A percentile compares a stretch with the other conserved stretches of the same genome.
phyloP scores from a whole-genome alignment of 208 protist species.

The Trypanosoma lewisi region DNA sequence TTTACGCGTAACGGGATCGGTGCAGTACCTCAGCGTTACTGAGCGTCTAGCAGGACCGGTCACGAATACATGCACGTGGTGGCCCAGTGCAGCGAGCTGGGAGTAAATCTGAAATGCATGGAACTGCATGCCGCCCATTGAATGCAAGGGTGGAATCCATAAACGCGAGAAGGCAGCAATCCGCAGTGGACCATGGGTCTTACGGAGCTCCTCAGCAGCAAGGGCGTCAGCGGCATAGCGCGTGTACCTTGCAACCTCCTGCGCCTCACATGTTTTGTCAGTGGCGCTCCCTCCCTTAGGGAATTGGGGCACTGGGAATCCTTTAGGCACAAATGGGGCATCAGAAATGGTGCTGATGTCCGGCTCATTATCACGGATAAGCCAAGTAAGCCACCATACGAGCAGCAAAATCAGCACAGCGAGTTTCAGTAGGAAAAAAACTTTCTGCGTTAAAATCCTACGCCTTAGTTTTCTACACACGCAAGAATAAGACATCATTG shows the following conservation, averaged over 20 bases:
- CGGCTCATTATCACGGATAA: too few relatives aligned
- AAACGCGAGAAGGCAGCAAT: slow-evolving; percentile 35
- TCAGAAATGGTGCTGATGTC: too few relatives aligned
- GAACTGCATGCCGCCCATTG: slow-evolving; percentile 33
- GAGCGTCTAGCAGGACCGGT: slow-evolving; percentile 16
- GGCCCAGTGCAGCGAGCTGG: slow-evolving; percentile 27
- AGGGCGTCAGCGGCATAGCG: neutral
- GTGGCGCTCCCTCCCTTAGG: neutral
- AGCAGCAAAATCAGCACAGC: too few relatives aligned
- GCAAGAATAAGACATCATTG: too few relatives aligned
- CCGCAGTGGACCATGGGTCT: slow-evolving; percentile 7
- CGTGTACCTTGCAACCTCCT: neutral
- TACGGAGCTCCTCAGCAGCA: neutral
- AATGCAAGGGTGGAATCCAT: slow-evolving; percentile 34
- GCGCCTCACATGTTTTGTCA: neutral
- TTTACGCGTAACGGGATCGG: slow-evolving; percentile 5
- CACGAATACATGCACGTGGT: slow-evolving; percentile 35
- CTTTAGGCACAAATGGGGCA: neutral
- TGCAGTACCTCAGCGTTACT: slow-evolving; percentile 2
- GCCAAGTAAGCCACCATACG: too few relatives aligned
- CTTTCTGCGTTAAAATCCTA: too few relatives aligned
- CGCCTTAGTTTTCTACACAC: too few relatives aligned
- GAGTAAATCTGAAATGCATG: slow-evolving; percentile 39
- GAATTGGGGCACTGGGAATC: neutral
- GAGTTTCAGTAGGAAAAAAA: too few relatives aligned